Evolutionary conservation across 1,284 basidiomycete genomes (phyloP), one percentile per base, ranked within the genome.

Genomic region (Heterobasidion parviporum): DNA sequence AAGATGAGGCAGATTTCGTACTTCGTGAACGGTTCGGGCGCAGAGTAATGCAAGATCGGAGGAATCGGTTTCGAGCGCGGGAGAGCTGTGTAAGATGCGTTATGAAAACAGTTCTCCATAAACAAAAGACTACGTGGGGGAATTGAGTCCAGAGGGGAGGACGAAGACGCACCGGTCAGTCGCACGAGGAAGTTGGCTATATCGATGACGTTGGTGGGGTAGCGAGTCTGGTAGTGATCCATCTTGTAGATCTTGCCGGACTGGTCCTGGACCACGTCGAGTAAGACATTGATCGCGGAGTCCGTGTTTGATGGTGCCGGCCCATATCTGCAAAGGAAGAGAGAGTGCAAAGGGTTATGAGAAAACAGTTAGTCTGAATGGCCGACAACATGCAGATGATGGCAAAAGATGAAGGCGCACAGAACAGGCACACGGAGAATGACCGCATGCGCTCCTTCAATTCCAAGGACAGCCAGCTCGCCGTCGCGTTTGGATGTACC

Each of bases 171-270:
- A 88, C 87, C 71, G 36, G 80, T 74, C 15, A 91, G 73, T 36
- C 83, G 78, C 36, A 83, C 82, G 47, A 92, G 75, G 69, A 92
- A 92, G 35, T 78, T 74, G 1, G 85, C 87, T 56, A 93, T 85
- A 64, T 92, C 88, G 36, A 85, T 64, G 10, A 88, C 81, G 62
- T 89, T 89, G 33, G 90, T 92, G 1, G 91, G 90, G 69, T 85
- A 91, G 18, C 91, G 78, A 16, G 83, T 88, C 12, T 88, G 89
- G 65, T 83, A 92, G 68, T 93, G 87, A 65, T 94, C 91, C 91
- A 93, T 93, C 65, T 81, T 88, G 72, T 90, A 90, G 52, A 72
- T 73, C 69, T 89, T 89, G 6, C 85, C 86, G 8, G 85, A 86
- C 63, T 85, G 87, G 64, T 91, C 87, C 58, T 79, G 72, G 1